Conservation (phyloP, 352 stramenopile species). For the Pythium folliculosum region DNA sequence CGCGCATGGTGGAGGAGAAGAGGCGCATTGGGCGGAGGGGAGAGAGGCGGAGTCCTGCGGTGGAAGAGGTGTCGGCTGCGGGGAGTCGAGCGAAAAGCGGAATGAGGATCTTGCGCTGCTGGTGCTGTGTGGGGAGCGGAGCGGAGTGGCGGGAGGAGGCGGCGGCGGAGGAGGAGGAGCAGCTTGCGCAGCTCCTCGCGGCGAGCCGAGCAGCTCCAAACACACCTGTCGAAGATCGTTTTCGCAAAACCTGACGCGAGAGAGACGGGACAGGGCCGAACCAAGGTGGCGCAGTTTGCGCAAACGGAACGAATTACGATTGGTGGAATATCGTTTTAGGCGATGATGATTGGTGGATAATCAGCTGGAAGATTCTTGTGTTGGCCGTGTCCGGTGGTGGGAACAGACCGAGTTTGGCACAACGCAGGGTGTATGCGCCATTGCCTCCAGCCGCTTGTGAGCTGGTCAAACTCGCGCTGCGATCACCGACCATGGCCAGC, state of each 20-base stretch:
- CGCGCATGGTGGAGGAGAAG: slow-evolving; percentile 57
- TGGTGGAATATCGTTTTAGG: slow-evolving; percentile 13
- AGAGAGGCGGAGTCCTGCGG: background rate
- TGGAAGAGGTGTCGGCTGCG: slow-evolving; percentile 6
- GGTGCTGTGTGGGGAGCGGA: background rate
- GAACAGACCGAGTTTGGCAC: slow-evolving; percentile 13
- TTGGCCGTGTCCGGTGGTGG: background rate
- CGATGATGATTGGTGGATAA: slow-evolving; percentile 23
- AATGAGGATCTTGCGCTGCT: slow-evolving; percentile 17
- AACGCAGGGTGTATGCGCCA: slow-evolving; percentile 31
- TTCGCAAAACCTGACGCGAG: slow-evolving; percentile 28
- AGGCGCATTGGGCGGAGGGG: slow-evolving; percentile 47
- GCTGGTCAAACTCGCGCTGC: too few relatives aligned
- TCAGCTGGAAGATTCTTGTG: slow-evolving; percentile 32
- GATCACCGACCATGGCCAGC: too few relatives aligned
- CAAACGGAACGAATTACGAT: slow-evolving; percentile 27
- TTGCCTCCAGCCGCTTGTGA: slow-evolving; percentile 4
- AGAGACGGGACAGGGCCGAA: slow-evolving; percentile 11
- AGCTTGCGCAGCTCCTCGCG: background rate
- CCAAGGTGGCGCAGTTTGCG: slow-evolving; percentile 20
- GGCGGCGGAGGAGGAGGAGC: background rate
- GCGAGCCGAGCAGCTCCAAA: background rate
- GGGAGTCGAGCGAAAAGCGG: slow-evolving; percentile 26
- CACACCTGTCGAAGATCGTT: slow-evolving; percentile 35
- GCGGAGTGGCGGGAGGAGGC: background rate